Evolutionary conservation across 208 protist species (phyloP).

Genomic region (Leishmania amazonensis): DNA sequence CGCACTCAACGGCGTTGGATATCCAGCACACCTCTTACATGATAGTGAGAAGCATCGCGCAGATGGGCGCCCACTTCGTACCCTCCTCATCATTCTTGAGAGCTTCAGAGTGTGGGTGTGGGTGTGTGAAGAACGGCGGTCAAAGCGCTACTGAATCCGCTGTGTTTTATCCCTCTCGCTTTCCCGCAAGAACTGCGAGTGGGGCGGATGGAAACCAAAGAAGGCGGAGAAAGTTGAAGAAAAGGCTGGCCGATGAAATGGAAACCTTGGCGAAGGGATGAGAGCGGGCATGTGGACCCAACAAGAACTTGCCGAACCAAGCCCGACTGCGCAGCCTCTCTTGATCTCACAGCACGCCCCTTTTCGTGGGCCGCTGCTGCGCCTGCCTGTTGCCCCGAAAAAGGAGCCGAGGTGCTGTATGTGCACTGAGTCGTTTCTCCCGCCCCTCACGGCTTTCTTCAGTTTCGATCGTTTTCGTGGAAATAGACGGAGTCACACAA

Average conservation of each 20-base stretch:
- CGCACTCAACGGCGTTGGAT: conserved; percentile 15
- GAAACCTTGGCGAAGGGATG: not conserved
- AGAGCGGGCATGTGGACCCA: not conserved
- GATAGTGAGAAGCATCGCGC: conserved; percentile 10
- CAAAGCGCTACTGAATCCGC: not conserved
- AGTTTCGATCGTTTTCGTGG: not conserved
- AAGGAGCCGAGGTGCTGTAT: not conserved
- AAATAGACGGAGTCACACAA: not conserved
- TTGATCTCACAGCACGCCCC: not conserved
- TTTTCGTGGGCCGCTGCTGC: not conserved
- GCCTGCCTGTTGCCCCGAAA: not conserved
- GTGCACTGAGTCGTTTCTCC: not conserved
- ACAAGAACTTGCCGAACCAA: not conserved
- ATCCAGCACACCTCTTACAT: not conserved
- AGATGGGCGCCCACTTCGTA: not conserved
- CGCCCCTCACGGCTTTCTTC: not conserved
- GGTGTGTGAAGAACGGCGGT: not conserved
- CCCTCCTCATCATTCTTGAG: conserved; percentile 30
- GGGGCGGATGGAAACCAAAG: not conserved
- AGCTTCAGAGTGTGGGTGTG: not conserved
- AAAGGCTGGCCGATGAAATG: not conserved
- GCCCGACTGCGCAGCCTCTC: not conserved
- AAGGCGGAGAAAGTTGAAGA: not conserved
- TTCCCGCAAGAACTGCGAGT: not conserved
- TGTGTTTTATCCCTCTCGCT: not conserved